Evolutionary conservation across 495 filamentous ascomycete genomes (phyloP).

Genomic region (Penicillium verhagenii): DNA sequence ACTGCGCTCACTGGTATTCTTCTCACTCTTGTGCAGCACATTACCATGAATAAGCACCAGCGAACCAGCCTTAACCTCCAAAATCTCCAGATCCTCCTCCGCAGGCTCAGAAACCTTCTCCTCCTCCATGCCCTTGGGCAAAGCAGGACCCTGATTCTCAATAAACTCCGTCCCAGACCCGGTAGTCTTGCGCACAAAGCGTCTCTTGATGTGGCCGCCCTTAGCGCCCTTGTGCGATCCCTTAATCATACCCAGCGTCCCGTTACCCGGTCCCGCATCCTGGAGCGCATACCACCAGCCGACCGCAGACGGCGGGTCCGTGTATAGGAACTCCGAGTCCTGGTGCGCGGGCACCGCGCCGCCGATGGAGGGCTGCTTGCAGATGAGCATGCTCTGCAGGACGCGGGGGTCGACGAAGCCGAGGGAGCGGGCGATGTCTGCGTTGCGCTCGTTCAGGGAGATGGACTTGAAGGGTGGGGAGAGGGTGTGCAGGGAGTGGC

Average conservation of each 20-base stretch:
- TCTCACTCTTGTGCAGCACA: slow-evolving; percentile 92
- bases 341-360: slow-evolving; percentile 85
- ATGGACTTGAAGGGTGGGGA: slow-evolving; percentile 68
- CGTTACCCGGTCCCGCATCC: slow-evolving; percentile 81
- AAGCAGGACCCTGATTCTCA: slow-evolving; percentile 42
- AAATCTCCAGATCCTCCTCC: slow-evolving; percentile 62
- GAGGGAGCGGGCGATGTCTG: slow-evolving; percentile 66
- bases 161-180: slow-evolving; percentile 56
- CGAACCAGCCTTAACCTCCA: slow-evolving; percentile 82
- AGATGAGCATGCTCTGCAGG: slow-evolving; percentile 96
- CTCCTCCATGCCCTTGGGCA: slow-evolving; percentile 46
- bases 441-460: slow-evolving; percentile 53
- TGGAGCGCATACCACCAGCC: slow-evolving; percentile 97
- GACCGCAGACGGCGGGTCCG: slow-evolving; percentile 82
- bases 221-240: slow-evolving; percentile 64
- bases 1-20: slow-evolving; percentile 77
- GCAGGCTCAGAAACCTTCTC: slow-evolving; percentile 29
- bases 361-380: slow-evolving; percentile 96
- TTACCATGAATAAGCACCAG: slow-evolving; percentile 96
- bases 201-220: slow-evolving; percentile 54
- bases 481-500: slow-evolving; percentile 79
- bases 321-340: slow-evolving; percentile 91
- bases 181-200: slow-evolving; percentile 69
- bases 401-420: slow-evolving; percentile 72
- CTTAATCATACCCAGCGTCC: slow-evolving; percentile 78